Conservation (phyloP, 2,329 filamentous ascomycete species). For the Kalmusia sp. region DNA sequence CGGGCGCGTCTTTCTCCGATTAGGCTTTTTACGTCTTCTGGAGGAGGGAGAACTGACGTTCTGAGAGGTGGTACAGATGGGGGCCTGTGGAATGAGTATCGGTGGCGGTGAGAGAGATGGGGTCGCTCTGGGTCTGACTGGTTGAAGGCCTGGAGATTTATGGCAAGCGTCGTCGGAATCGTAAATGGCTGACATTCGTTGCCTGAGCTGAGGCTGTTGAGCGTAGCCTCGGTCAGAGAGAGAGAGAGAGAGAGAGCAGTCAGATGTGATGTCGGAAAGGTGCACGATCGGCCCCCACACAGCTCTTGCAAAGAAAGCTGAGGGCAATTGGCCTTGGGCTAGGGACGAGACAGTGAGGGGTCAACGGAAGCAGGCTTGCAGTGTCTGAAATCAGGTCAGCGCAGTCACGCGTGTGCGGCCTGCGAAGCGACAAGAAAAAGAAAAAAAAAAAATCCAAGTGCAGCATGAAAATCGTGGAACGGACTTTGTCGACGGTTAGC, state of each 20-base stretch:
- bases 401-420: background rate
- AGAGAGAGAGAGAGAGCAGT: background rate
- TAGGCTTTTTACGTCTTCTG: conserved; percentile 56
- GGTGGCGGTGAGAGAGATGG: conserved; percentile 61
- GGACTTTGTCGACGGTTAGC: background rate
- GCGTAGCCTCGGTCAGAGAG: conserved; percentile 23
- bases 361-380: too few species aligned
- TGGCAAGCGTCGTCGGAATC: conserved; percentile 58
- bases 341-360: background rate
- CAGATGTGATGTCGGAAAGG: conserved; percentile 5
- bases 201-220: conserved; percentile 26
- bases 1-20: conserved; percentile 60
- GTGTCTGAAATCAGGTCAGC: background rate
- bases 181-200: conserved; percentile 48
- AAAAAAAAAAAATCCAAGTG: background rate
- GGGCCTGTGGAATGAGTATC: conserved; percentile 28
- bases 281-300: background rate
- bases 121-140: conserved; percentile 53
- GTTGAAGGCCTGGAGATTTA: conserved; percentile 51
- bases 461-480: background rate
- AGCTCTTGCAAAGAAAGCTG: background rate
- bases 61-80: conserved; percentile 27
- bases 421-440: background rate
- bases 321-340: background rate
- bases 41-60: conserved; percentile 52